These are phyloP conservation scores for Nissolia schottii DNA, from an alignment of 306 rosid genomes.

Conservation along the genomic window DNA sequence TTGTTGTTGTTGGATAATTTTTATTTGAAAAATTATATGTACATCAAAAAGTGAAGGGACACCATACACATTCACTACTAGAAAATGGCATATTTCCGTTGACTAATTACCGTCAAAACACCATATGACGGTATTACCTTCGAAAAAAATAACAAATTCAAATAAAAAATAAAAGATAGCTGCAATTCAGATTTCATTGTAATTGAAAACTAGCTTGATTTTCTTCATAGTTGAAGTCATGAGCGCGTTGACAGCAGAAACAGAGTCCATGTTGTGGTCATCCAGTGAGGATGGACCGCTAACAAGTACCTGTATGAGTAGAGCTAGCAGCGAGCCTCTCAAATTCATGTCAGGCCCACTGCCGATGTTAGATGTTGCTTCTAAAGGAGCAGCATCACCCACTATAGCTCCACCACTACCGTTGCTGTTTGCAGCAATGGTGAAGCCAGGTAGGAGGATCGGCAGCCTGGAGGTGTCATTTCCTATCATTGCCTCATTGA, in stretches of 20 bases:
- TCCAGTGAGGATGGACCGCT: not conserved
- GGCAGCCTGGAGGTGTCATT: slow-evolving; percentile 44
- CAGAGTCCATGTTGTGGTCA: slow-evolving; percentile 28
- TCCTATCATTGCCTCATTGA: slow-evolving; percentile 26
- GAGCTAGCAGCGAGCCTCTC: slow-evolving; percentile 52
- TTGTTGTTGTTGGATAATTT: too few species aligned
- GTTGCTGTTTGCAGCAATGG: too few species aligned
- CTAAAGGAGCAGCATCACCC: not conserved
- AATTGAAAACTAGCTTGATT: slow-evolving; percentile 44
- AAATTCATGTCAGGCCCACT: not conserved
- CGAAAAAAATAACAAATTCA: too few species aligned
- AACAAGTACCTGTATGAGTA: slow-evolving; percentile 45
- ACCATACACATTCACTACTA: too few species aligned
- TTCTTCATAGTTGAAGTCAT: slow-evolving; percentile 39
- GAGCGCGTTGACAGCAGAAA: slow-evolving; percentile 36
- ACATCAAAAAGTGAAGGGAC: too few species aligned
- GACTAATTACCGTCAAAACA: too few species aligned
- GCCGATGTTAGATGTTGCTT: not conserved
- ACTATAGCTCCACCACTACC: slow-evolving; percentile 35
- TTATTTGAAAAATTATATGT: too few species aligned
- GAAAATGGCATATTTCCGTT: too few species aligned
- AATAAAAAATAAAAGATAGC: not conserved
- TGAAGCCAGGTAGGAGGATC: slow-evolving; percentile 61
- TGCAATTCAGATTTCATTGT: slow-evolving; percentile 25
- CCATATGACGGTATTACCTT: too few species aligned